Evolutionary conservation across 345 rosid species (phyloP), one percentile per base, ranked within the genome.

Genomic region (Lepidium sativum): DNA sequence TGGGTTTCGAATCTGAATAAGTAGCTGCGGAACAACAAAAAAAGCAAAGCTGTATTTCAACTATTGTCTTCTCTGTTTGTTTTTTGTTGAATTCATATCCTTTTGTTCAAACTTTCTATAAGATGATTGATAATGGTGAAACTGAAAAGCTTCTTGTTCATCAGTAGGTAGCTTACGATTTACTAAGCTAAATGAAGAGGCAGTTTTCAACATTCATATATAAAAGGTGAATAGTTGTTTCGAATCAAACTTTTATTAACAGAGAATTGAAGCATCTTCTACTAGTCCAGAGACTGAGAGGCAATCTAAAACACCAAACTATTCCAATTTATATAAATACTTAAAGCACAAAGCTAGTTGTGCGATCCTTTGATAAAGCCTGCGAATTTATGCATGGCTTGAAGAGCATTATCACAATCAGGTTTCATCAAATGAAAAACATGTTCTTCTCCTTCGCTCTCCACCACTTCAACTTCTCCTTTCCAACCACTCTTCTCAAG

Each of bases 401-500:
- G 67, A 33, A 63, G 21, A 34, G 80, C 80, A 2, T 69, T 76
- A 10, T 76, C 80, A 60, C 74, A 60, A 12, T 32, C 31, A 6
- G 79, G 83, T 38, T 40, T 73, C 5, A 15, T 9, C 60, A 85
- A 62, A 72, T 81, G 84, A 21, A 83, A 85, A 15, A 73, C 77
- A 73, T 85, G 91, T 0, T 49, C 63, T 57, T 83, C 91, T 20
- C 75, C 86, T 44, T 59, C 32, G 13, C 73, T 33, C 75, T 83
- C 86, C 29, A 70, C 16, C 1, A 79, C 23, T 53, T 81, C 70
- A 37, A 65, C 75, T 2, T 39, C 52, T 4, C 91, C 87, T 4
- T 48, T 40, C 84, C 88, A 81, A 9, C 79, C 80, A 12, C 77
- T 65, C 50, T 75, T 71, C 59, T 64, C 68, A 63, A 83, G 48